phyloP scores from a whole-genome alignment of 768 basidiomycete genomes.

The Boletus rubropictus region DNA sequence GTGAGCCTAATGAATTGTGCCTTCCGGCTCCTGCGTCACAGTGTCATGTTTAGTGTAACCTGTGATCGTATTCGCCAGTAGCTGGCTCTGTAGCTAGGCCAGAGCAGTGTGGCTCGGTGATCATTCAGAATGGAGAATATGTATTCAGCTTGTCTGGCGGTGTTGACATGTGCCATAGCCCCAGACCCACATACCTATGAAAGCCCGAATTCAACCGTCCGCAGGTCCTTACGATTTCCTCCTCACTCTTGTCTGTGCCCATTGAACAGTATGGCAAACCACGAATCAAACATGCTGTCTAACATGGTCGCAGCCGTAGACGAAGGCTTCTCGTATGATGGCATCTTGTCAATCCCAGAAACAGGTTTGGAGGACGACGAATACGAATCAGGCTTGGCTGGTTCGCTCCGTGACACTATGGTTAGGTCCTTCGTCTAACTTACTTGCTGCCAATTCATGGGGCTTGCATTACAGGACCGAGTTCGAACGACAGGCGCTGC shows the following conservation, averaged over 20 bases:
- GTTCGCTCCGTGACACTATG: neutral
- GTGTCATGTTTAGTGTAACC: neutral
- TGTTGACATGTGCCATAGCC: neutral
- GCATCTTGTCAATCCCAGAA: slow-evolving; percentile 8
- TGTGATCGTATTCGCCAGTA: neutral
- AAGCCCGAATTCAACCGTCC: neutral
- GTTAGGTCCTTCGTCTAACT: neutral
- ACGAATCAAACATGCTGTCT: neutral
- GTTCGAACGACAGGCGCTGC: neutral
- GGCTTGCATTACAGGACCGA: neutral
- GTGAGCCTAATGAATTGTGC: neutral
- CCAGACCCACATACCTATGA: neutral
- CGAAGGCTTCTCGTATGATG: slow-evolving; percentile 7
- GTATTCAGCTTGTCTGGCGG: neutral
- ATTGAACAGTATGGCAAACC: neutral
- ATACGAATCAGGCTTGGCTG: neutral
- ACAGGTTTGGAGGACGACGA: slow-evolving; percentile 7
- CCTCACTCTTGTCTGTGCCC: neutral
- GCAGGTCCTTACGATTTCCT: neutral
- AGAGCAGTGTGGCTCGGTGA: neutral
- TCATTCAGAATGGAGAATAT: neutral
- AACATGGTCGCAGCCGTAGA: neutral
- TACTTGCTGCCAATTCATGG: neutral
- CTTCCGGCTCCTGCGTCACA: neutral
- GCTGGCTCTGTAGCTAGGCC: neutral